Evolutionary conservation across 148 eudicot genomes (phyloP).

Genomic region (Rhododendron vialii): DNA sequence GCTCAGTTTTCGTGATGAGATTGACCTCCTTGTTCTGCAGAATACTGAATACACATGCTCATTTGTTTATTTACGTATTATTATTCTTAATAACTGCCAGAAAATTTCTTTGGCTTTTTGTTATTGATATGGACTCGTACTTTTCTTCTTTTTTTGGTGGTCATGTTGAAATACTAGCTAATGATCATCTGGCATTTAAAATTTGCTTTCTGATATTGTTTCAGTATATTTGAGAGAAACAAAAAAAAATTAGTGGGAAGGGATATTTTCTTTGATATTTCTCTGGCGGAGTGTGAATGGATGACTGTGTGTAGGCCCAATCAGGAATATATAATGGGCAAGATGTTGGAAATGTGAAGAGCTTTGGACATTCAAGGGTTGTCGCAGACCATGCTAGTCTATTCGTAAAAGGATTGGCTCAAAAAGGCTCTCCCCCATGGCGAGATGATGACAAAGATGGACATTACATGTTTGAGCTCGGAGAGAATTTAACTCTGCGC

Average conservation of each 20-base stretch:
- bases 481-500: constrained; percentile 83
- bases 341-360: constrained; percentile 60
- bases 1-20: background rate
- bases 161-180: background rate
- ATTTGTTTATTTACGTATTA: background rate
- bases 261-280: constrained; percentile 34
- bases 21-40: background rate
- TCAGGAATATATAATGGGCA: constrained; percentile 67
- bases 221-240: constrained; percentile 17
- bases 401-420: constrained; percentile 44
- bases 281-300: constrained; percentile 38
- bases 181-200: background rate
- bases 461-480: constrained; percentile 78
- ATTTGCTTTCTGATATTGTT: background rate
- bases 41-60: background rate
- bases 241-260: constrained; percentile 12
- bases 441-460: constrained; percentile 90
- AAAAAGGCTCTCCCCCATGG: constrained; percentile 67
- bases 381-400: constrained; percentile 44
- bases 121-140: background rate
- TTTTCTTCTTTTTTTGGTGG: background rate
- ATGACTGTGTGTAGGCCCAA: constrained; percentile 78
- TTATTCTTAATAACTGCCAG: background rate
- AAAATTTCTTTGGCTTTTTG: background rate
- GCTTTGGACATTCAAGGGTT: constrained; percentile 49